Evolutionary conservation across 306 rosid genomes (phyloP).

Genomic region (Fragaria iinumae): DNA sequence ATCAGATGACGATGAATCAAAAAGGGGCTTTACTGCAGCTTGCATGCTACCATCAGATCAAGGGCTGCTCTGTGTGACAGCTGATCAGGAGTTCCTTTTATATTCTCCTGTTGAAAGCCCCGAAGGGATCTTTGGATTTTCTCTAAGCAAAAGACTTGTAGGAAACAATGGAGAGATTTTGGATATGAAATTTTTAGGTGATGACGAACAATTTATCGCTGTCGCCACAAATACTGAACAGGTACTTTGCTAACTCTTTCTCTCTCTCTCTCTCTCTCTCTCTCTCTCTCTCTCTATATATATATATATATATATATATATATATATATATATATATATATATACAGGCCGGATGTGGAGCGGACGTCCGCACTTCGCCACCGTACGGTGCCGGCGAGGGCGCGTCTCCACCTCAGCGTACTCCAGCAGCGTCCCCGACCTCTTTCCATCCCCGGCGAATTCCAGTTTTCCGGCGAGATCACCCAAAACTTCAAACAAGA

Average conservation of each 20-base stretch:
- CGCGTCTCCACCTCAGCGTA: no score
- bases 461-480: no score
- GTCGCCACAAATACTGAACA: conserved; percentile 97
- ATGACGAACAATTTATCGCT: conserved; percentile 78
- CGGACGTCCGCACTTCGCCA: no score
- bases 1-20: conserved; percentile 52
- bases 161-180: conserved; percentile 93
- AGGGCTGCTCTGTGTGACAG: conserved; percentile 94
- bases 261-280: neutral
- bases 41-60: conserved; percentile 60
- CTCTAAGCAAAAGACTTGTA: conserved; percentile 69
- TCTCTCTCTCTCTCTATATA: no score
- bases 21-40: conserved; percentile 85
- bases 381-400: no score
- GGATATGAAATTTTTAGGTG: conserved; percentile 89
- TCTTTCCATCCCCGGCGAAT: no score
- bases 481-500: no score
- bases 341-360: no score
- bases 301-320: no score
- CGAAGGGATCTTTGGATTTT: conserved; percentile 48
- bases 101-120: conserved; percentile 55
- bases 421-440: no score
- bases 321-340: no score
- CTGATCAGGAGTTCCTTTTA: conserved; percentile 87
- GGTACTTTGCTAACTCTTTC: conserved; percentile 33